Conservation (phyloP, 2,329 filamentous ascomycete species). For the Cercospora berteroae region DNA sequence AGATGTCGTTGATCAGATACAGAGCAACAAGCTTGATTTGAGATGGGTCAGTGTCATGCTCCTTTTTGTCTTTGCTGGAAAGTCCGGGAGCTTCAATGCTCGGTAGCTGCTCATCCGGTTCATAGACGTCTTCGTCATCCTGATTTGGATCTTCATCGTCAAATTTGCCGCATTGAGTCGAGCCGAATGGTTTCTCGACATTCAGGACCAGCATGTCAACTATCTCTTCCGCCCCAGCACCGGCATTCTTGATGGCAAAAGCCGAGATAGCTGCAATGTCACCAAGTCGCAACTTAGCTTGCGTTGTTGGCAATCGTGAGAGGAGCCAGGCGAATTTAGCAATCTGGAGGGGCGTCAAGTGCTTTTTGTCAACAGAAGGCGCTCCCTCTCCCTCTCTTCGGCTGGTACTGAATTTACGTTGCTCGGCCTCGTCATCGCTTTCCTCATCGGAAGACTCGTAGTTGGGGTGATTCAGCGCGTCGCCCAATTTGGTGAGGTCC, state of each 20-base stretch:
- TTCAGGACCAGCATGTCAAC: slow-evolving; percentile 87
- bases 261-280: slow-evolving; percentile 82
- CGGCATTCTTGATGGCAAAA: slow-evolving; percentile 86
- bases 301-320: slow-evolving; percentile 73
- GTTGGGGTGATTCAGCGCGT: slow-evolving; percentile 79
- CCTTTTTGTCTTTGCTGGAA: slow-evolving; percentile 38
- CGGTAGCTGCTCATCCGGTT: slow-evolving; percentile 35
- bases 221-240: slow-evolving; percentile 81
- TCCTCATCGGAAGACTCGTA: slow-evolving; percentile 88
- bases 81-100: slow-evolving; percentile 40
- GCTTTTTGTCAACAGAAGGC: slow-evolving; percentile 47
- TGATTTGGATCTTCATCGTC: slow-evolving; percentile 45
- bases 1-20: slow-evolving; percentile 76
- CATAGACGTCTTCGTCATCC: slow-evolving; percentile 42
- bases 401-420: slow-evolving; percentile 43
- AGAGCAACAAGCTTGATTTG: slow-evolving; percentile 74
- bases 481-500: slow-evolving; percentile 62
- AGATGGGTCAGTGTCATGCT: slow-evolving; percentile 62
- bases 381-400: slow-evolving; percentile 42
- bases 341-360: slow-evolving; percentile 78
- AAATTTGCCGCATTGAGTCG: slow-evolving; percentile 65
- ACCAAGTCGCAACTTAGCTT: slow-evolving; percentile 73
- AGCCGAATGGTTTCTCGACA: slow-evolving; percentile 71
- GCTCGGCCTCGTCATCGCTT: slow-evolving; percentile 57
- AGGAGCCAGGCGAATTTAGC: slow-evolving; percentile 81